Conservation (phyloP, 2,329 filamentous ascomycete genomes). For the Cadophora luteo-olivacea region DNA sequence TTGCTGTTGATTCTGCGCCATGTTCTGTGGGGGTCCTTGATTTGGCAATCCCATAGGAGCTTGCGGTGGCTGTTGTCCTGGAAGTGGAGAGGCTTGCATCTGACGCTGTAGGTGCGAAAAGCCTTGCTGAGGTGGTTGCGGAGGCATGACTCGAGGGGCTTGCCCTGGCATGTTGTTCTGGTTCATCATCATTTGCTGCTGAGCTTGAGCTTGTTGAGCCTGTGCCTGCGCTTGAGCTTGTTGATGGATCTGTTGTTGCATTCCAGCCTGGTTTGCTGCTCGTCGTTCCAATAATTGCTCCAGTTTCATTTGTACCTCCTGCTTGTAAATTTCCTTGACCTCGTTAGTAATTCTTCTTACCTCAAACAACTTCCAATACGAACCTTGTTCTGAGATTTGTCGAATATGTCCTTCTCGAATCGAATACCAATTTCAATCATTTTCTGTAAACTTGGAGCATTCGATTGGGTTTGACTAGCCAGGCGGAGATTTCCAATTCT, state of each 20-base stretch:
- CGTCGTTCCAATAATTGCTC: conserved; percentile 41
- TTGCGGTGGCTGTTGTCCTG: conserved; percentile 51
- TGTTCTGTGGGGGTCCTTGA: conserved; percentile 39
- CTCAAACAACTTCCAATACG: conserved; percentile 3
- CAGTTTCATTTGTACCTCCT: conserved; percentile 38
- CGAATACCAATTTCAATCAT: conserved; percentile 42
- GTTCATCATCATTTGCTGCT: conserved; percentile 61
- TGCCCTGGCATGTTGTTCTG: conserved; percentile 57
- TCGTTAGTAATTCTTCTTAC: conserved; percentile 28
- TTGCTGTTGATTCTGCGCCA: conserved; percentile 37
- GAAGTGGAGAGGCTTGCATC: conserved; percentile 61
- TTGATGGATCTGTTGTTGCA: conserved; percentile 54
- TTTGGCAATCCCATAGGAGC: conserved; percentile 44
- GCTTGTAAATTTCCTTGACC: conserved; percentile 39
- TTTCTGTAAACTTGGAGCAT: conserved; percentile 33
- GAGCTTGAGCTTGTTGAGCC: conserved; percentile 49
- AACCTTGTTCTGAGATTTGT: conserved; percentile 41
- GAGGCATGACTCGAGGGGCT: conserved; percentile 56
- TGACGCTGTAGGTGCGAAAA: conserved; percentile 65
- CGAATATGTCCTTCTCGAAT: conserved; percentile 43
- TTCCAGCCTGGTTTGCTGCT: conserved; percentile 37
- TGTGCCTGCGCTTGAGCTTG: conserved; percentile 50
- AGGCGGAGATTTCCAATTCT: conserved; percentile 43
- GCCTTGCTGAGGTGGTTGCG: conserved; percentile 56
- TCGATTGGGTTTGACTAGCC: conserved; percentile 36